A percentile compares a stretch with the other conserved stretches of the same genome.
phyloP scores from a whole-genome alignment of 106 monocot species.

The Narthecium ossifragum region DNA sequence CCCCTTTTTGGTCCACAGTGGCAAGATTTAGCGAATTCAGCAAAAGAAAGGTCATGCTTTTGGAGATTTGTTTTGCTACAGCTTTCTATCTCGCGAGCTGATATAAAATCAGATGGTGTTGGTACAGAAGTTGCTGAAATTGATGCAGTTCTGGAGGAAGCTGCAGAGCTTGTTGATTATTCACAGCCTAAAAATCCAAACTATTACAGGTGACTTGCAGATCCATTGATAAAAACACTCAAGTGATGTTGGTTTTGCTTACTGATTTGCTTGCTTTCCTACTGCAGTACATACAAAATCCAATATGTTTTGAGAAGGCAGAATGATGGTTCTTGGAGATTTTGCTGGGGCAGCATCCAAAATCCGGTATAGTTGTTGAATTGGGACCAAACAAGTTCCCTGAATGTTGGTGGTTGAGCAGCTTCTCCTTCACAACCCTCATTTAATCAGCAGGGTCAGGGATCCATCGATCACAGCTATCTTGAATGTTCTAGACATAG shows the following conservation, averaged over 20 bases:
- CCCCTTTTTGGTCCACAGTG: slow-evolving; percentile 43
- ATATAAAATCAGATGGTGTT: slow-evolving; percentile 46
- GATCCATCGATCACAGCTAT: neutral
- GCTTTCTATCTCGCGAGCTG: slow-evolving; percentile 56
- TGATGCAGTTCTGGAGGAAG: slow-evolving; percentile 85
- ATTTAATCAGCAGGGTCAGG: neutral
- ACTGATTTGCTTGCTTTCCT: neutral
- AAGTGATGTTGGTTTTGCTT: too few species aligned
- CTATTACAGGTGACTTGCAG: slow-evolving; percentile 72
- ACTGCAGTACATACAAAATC: slow-evolving; percentile 72
- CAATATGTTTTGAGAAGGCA: slow-evolving; percentile 70
- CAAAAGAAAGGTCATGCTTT: slow-evolving; percentile 64
- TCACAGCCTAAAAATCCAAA: slow-evolving; percentile 50
- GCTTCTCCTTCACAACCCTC: neutral
- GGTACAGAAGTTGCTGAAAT: slow-evolving; percentile 70
- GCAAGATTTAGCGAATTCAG: slow-evolving; percentile 63
- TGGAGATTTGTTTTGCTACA: slow-evolving; percentile 91
- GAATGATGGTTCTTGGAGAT: slow-evolving; percentile 77
- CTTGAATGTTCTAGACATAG: too few species aligned
- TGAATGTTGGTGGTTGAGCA: neutral
- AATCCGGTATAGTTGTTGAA: neutral
- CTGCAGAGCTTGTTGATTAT: slow-evolving; percentile 83
- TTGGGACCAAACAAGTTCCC: too few species aligned
- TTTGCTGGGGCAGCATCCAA: slow-evolving; percentile 19
- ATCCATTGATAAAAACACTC: neutral